Conservation (phyloP, 1,139 yeast species). For the Suhomyces anneliseae region DNA sequence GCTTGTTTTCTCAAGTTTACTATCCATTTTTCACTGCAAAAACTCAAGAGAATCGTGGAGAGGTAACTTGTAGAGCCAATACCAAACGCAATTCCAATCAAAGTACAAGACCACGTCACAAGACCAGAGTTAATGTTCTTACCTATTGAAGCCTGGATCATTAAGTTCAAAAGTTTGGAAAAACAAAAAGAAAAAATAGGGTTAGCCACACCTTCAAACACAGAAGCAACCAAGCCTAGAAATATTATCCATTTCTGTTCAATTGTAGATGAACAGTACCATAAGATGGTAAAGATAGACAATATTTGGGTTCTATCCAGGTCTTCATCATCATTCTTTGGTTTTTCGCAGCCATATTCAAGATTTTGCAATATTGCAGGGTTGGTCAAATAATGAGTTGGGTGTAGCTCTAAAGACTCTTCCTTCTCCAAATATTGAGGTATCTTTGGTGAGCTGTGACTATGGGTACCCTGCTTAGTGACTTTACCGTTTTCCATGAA, state of each 20-base stretch:
- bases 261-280: constrained; percentile 33
- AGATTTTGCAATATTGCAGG: constrained; percentile 28
- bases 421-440: neutral
- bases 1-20: constrained; percentile 50
- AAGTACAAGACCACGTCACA: constrained; percentile 65
- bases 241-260: constrained; percentile 36
- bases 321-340: neutral
- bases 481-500: constrained; percentile 60
- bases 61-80: constrained; percentile 62
- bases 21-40: constrained; percentile 71
- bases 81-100: constrained; percentile 56
- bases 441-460: no score
- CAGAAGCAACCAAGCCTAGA: constrained; percentile 54
- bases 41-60: constrained; percentile 51
- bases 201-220: constrained; percentile 60
- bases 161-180: constrained; percentile 61
- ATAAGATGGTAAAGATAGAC: constrained; percentile 36
- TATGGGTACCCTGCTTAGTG: constrained; percentile 24
- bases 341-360: constrained; percentile 12
- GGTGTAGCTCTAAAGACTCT: neutral
- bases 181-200: constrained; percentile 82
- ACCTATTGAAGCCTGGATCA: constrained; percentile 46
- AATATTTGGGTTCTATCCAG: constrained; percentile 12
- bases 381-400: constrained; percentile 20
- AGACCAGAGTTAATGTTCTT: constrained; percentile 26